Percentiles rank a stretch among this genome's conserved stretches.
Conservation (phyloP, 331 rosid species). For the Telfairia occidentalis region DNA sequence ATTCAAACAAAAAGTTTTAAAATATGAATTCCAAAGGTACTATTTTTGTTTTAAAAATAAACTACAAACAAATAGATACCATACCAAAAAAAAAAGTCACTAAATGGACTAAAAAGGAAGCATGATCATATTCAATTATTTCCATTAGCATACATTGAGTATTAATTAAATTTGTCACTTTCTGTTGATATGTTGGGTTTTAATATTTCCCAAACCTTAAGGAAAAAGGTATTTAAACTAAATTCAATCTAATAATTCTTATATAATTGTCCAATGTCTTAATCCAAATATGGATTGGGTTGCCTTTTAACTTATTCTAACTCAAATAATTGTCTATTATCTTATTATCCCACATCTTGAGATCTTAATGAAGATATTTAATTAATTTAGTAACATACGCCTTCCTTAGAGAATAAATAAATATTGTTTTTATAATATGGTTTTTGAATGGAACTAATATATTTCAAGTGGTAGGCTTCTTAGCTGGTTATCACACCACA, state of each 20-base stretch:
- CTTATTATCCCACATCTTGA: neutral
- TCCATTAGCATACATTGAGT: neutral
- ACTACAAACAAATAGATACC: neutral
- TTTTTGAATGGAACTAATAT: neutral
- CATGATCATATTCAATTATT: neutral
- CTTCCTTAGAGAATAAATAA: neutral
- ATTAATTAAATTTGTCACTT: neutral
- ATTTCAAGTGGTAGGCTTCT: neutral
- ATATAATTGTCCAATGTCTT: neutral
- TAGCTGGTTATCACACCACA: neutral
- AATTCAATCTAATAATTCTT: neutral
- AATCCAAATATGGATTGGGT: slow-evolving; percentile 4
- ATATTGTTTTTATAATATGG: neutral
- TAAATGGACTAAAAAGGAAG: neutral
- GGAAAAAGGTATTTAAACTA: neutral
- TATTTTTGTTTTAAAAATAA: too few species aligned
- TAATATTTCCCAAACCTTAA: neutral
- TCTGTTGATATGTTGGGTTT: neutral
- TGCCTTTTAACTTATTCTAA: neutral
- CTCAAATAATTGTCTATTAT: neutral
- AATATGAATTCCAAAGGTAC: too few species aligned
- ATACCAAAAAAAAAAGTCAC: neutral
- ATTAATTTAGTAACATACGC: neutral
- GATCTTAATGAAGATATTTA: neutral
- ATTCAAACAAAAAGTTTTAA: too few species aligned